Evolutionary conservation across 306 rosid species (phyloP), one percentile per base, ranked within the genome.

Genomic region (Pyrus bretschneideri): DNA sequence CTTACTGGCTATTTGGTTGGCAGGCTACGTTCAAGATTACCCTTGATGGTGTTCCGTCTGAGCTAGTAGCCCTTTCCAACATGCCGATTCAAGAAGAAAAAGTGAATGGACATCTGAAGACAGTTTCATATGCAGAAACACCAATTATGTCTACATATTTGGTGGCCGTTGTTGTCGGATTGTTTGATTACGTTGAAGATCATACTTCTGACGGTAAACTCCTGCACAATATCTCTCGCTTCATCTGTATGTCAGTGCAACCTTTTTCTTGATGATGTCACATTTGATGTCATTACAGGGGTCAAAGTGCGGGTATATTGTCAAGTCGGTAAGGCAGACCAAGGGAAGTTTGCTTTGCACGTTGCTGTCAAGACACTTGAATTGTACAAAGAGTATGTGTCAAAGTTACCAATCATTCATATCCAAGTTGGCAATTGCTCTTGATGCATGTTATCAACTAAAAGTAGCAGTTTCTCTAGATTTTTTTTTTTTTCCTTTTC

Each of bases 91-190:
- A 77, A 59, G 93, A 86, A 81, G 98, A 94, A 84, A 88, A 81
- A 84, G 78, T 78, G 71, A 76, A 88, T 69, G 96, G 93, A 14
- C 75, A 82, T 74, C 78, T 87, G 54, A 94, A 87, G 86, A 89
- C 85, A 17, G 94, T 94, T 75, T 75, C 89, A 11, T 94, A 78
- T 83, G 82, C 86, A 83, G 98, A 94, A 82, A 87, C 98, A 25
- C 97, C 98, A 30, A 80, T 88, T 67, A 94, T 94, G 98, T 94
- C 97, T 67, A 91, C 98, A 42, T 94, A 94, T 81, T 80, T 94
- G 83, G 98, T 91, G 83, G 97, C 97, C 1, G 85, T 94, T 59
- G 96, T 90, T 72, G 93, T 94, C 66, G 98, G 93, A 69, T 84
- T 94, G 83, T 90, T 94, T 83, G 97, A 91, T 87, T 94, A 79